Evolutionary conservation across 257 asterid species (phyloP), one percentile per base, ranked within the genome.

Genomic region (Primulina tabacum): DNA sequence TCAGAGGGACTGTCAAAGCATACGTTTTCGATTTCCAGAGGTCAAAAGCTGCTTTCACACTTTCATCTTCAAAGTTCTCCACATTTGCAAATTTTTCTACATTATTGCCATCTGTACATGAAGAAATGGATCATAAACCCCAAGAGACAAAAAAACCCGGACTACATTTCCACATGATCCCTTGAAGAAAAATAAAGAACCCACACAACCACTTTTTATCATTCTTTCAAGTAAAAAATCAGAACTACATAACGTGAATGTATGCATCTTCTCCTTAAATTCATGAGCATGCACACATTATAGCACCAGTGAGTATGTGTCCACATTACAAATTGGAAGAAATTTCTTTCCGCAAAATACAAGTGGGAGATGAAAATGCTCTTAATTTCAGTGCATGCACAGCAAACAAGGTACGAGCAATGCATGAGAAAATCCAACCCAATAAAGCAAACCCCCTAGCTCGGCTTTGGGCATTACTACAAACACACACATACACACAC

Each of bases 1-100:
- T 81, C 30, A 93, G 72, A 74, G 96, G 92, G 56, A 93, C 97
- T 0, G 91, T 85, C 69, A 90, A 77, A 9, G 97, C 92, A 53
- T 81, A 90, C n/a, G 95, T 75, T 79, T 90, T 90, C 4, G 96
- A 80, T 79, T 90, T 89, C 94, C 94, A 93, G 37, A 74, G 82
- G 58, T 90, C 96, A 77, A 90, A 90, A 76, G 82, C 92, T n/a
- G 79, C 90, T 68, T 79, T 79, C 81, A 76, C 67, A 62, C 83
- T 89, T 71, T 83, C 86, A 34, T 83, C 90, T 78, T 80, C 88
- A 40, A 61, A 52, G 47, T 66, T 68, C 75, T 82, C 90, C 60
- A 71, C 62, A 74, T 60, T 62, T 68, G 76, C 88, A 26, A 68
- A 35, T 28, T 74, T 72, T 37, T 65, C 83, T 63, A 67, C 66